Percentiles rank a stretch among this genome's conserved stretches.
These are phyloP conservation scores for Catharanthus roseus DNA, from an alignment of 257 asterid genomes.

Conservation along the genomic window DNA sequence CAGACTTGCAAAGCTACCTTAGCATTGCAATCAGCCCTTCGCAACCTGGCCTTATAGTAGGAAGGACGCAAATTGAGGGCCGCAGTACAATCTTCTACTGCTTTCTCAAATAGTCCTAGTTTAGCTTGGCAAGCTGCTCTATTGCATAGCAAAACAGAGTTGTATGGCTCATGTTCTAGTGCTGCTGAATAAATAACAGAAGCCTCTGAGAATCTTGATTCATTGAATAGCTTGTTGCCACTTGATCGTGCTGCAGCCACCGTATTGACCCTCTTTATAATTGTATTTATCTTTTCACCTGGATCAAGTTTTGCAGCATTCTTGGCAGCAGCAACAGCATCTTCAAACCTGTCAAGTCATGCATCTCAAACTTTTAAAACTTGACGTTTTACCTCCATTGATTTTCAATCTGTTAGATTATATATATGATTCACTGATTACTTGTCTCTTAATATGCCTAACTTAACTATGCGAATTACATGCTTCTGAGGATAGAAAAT, in stretches of 20 bases:
- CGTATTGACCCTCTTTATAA: constrained; percentile 24
- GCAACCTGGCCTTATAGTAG: constrained; percentile 49
- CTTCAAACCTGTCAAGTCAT: constrained; percentile 48
- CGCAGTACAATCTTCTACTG: constrained; percentile 51
- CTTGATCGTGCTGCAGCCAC: constrained; percentile 35
- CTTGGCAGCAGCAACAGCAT: constrained; percentile 39
- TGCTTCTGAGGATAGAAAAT: not conserved
- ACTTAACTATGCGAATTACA: not conserved
- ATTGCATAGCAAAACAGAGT: constrained; percentile 51
- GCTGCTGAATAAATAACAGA: constrained; percentile 40
- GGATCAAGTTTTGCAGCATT: constrained; percentile 39
- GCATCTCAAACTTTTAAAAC: not conserved
- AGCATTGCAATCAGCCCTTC: constrained; percentile 49
- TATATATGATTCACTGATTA: not conserved
- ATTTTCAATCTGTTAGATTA: not conserved
- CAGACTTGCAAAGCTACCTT: constrained; percentile 29
- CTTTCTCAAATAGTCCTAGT: constrained; percentile 48
- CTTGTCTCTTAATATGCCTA: not conserved
- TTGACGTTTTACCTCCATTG: not conserved
- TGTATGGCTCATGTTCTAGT: constrained; percentile 43
- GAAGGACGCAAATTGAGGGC: constrained; percentile 51
- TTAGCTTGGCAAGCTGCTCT: constrained; percentile 55
- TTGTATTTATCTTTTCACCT: constrained; percentile 22
- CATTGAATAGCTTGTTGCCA: constrained; percentile 46
- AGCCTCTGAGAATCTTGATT: constrained; percentile 44